Base-by-base conservation (phyloP, 2,329 filamentous ascomycete genomes). In the Ambrosiella cleistominuta region DNA sequence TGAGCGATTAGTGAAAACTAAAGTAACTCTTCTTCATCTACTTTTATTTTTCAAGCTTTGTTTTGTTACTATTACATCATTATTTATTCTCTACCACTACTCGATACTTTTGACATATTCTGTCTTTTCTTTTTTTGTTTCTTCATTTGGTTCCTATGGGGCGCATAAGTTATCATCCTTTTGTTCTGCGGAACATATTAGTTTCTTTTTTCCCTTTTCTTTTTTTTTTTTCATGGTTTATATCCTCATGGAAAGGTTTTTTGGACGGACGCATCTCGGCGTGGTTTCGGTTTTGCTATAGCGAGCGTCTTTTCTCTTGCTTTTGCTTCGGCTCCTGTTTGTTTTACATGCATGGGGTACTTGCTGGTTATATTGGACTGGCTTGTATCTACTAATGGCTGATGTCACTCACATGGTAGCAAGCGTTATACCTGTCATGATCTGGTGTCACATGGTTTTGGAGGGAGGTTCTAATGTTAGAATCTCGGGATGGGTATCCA, bases 81-180 rank as follows among this genome's bases (percentile, higher is more conserved):
- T 15, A 52, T 36, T 52, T 45, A 38, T 37, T 36, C 15, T 44
- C 6, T n/a, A 15, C 15, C 15, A n/a, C 19, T 19, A 15, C n/a
- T 57, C 39, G 27, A 7, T 60, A 17, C 57, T 44, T 37, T 50
- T 45, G 40, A 17, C 52, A n/a, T 11, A 27, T 35, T 36, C 37
- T 56, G 12, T 39, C n/a, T 17, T 54, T 17, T 56, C 11, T 52
- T 36, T 56, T 40, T 56, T 45, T 59, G 15, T 35, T 52, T 55
- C 40, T 51, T 47, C 13, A 45, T 13, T 44, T 17, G 49, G 49
- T 60, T 58, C 17, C n/a, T 58, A 19, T 35, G 57, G 57, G 39
- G 51, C 45, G 57, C 49, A 54, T 39, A 36, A 49, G 42, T 13
- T 7, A 1, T 19, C n/a, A 42, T 40, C 39, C 8, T 42, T 35